Conservation (phyloP, 2,329 filamentous ascomycete genomes). For the Fusarium anthophilum region DNA sequence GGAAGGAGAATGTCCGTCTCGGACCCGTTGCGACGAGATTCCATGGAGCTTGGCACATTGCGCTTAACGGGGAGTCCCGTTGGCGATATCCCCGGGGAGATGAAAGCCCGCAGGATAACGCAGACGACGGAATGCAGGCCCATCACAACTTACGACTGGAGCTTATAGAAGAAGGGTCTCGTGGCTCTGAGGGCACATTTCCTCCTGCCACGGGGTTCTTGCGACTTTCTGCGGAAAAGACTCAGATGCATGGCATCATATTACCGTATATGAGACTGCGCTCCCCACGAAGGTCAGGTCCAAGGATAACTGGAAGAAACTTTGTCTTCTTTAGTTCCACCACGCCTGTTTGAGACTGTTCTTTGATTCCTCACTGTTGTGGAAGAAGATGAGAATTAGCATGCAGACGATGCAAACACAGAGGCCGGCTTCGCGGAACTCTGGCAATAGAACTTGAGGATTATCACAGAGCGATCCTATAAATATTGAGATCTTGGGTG, state of each 20-base stretch:
- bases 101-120: accelerated
- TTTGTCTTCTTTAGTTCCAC: background rate
- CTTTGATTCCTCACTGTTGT: background rate
- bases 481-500: background rate
- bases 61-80: accelerated
- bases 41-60: accelerated
- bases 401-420: accelerated
- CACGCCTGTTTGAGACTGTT: background rate
- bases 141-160: no score
- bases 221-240: no score
- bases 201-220: background rate
- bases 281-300: background rate
- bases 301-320: background rate
- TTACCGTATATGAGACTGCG: background rate
- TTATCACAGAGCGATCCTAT: accelerated
- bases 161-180: background rate
- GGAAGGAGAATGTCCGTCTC: background rate
- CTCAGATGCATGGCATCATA: accelerated
- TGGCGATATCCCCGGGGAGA: background rate
- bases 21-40: accelerated
- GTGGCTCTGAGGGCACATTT: background rate
- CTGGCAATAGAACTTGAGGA: background rate
- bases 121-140: no score
- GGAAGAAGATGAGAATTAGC: accelerated
- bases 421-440: accelerated